These are phyloP conservation scores for Hypoxylon rubiginosum DNA, from an alignment of 2,329 filamentous ascomycete species.

Conservation along the genomic window DNA sequence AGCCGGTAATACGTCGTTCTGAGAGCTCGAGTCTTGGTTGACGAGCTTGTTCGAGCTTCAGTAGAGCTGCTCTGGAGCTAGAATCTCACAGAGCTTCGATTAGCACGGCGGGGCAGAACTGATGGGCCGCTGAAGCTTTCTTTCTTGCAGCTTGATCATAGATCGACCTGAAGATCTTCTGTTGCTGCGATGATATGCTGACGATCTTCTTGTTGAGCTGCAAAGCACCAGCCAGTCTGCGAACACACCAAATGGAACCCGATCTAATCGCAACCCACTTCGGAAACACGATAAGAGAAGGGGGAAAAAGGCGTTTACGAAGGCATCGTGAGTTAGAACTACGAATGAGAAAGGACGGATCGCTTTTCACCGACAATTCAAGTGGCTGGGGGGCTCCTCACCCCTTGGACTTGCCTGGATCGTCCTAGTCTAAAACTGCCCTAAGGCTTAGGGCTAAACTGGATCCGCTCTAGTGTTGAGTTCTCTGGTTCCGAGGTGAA, in stretches of 20 bases:
- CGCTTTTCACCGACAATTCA: slow-evolving; percentile 53
- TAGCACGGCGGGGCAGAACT: slow-evolving; percentile 29
- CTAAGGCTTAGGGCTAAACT: slow-evolving; percentile 33
- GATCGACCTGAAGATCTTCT: slow-evolving; percentile 28
- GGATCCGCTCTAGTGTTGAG: slow-evolving; percentile 26
- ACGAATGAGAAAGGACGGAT: slow-evolving; percentile 44
- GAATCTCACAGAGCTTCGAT: slow-evolving; percentile 25
- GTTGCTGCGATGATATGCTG: slow-evolving; percentile 10
- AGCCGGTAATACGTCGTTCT: slow-evolving; percentile 3
- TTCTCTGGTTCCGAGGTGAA: slow-evolving; percentile 27
- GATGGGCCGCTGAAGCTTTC: slow-evolving; percentile 18
- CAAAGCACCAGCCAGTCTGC: slow-evolving; percentile 35
- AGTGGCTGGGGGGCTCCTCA: slow-evolving; percentile 49
- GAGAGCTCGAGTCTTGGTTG: slow-evolving; percentile 21
- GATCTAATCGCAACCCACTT: slow-evolving; percentile 19
- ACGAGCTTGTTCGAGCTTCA: not conserved
- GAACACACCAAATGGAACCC: slow-evolving; percentile 23
- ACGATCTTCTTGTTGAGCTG: slow-evolving; percentile 27
- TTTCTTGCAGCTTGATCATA: slow-evolving; percentile 24
- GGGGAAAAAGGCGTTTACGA: slow-evolving; percentile 19
- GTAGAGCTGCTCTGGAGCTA: slow-evolving; percentile 5
- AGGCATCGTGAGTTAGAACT: slow-evolving; percentile 38
- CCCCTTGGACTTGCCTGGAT: slow-evolving; percentile 18
- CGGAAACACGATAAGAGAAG: slow-evolving; percentile 19
- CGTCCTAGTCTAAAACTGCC: slow-evolving; percentile 32